A percentile compares a stretch with the other conserved stretches of the same genome.
phyloP scores from a whole-genome alignment of 148 eudicot genomes.

The Chenopodium formosanum region DNA sequence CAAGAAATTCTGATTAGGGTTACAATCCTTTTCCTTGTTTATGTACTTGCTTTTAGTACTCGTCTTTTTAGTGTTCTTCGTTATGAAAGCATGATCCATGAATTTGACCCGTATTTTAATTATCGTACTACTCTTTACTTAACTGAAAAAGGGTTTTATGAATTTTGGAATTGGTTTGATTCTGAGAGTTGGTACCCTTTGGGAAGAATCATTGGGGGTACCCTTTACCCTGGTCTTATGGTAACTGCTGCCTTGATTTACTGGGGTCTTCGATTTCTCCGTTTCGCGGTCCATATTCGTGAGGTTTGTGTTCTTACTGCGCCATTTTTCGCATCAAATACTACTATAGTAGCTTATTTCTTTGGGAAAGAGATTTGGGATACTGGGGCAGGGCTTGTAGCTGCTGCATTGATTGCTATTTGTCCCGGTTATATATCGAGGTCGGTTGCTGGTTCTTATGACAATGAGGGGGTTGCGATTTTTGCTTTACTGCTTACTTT shows the following conservation, averaged over 20 bases:
- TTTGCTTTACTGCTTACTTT: conserved; percentile 84
- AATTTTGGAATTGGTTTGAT: conserved; percentile 98
- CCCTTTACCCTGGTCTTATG: conserved; percentile 95
- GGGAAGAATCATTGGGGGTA: conserved; percentile 88
- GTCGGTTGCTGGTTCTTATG: conserved; percentile 96
- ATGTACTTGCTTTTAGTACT: conserved; percentile 75
- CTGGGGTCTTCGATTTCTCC: conserved; percentile 55
- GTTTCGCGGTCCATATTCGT: conserved; percentile 82
- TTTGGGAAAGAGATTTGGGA: conserved; percentile 98
- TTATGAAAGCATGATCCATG: conserved; percentile 96
- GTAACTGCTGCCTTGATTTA: conserved; percentile 87
- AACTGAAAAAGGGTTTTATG: conserved; percentile 83
- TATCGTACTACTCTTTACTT: conserved; percentile 78
- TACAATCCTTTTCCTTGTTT: conserved; percentile 59
- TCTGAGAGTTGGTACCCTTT: conserved; percentile 96
- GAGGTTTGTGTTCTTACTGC: conserved; percentile 96
- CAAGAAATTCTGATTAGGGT: conserved; percentile 85
- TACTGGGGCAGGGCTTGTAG: conserved; percentile 87
- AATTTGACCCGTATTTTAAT: conserved; percentile 94
- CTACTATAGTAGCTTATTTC: conserved; percentile 89
- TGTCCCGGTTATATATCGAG: conserved; percentile 96
- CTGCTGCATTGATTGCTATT: conserved; percentile 89
- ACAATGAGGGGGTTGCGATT: conserved; percentile 92
- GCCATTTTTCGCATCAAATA: conserved; percentile 91
- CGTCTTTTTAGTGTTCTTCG: conserved; percentile 88